Percentiles rank a stretch among this genome's conserved stretches.
phyloP scores from a whole-genome alignment of 192 early-diverging fungal genomes.

The Podila clonocystis region DNA sequence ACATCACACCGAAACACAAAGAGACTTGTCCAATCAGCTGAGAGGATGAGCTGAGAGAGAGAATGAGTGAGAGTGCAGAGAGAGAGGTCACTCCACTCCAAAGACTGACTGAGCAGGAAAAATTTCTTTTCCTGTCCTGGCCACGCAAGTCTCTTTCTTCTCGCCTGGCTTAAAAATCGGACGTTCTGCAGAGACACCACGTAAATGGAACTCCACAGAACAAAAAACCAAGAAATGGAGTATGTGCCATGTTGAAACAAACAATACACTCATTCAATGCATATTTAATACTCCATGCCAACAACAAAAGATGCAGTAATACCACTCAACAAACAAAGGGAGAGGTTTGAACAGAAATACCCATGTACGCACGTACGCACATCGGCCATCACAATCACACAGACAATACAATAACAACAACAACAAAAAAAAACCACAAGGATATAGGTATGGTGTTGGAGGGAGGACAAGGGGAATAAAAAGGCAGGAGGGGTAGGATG shows the following conservation, averaged over 20 bases:
- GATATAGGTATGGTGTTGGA: neutral
- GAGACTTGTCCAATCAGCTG: conserved; percentile 2
- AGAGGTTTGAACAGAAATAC: too few relatives aligned
- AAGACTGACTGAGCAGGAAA: neutral
- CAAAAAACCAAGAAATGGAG: too few relatives aligned
- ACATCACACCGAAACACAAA: neutral
- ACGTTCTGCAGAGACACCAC: too few relatives aligned
- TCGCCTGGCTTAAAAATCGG: too few relatives aligned
- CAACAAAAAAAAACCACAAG: neutral
- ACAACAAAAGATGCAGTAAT: too few relatives aligned
- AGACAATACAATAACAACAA: neutral
- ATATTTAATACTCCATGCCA: too few relatives aligned
- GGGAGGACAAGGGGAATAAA: neutral
- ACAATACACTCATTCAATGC: too few relatives aligned
- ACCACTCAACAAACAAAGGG: too few relatives aligned
- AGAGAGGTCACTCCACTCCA: neutral
- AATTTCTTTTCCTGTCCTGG: too few relatives aligned
- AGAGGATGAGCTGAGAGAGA: neutral
- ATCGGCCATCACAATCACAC: neutral
- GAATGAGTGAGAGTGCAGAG: neutral
- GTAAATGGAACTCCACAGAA: too few relatives aligned
- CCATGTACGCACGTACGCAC: neutral
- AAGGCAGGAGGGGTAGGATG: neutral
- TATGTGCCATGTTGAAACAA: too few relatives aligned
- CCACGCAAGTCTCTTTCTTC: too few relatives aligned